These are phyloP conservation scores for Xylaria longipes DNA, from an alignment of 495 filamentous ascomycete genomes.

Conservation along the genomic window DNA sequence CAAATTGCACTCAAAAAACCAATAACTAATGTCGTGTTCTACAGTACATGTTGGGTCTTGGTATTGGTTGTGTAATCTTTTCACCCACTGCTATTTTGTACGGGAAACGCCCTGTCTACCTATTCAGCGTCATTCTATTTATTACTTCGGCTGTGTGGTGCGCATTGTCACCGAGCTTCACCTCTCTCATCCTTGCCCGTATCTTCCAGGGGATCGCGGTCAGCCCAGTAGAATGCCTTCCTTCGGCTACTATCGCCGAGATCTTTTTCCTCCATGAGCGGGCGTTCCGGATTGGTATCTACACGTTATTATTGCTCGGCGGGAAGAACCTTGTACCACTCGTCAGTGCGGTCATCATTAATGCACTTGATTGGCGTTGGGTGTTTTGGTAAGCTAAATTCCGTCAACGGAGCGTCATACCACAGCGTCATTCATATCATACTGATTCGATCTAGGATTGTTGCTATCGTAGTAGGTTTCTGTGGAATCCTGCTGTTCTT, in stretches of 20 bases:
- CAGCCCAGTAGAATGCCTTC: slow-evolving; percentile 91
- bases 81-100: slow-evolving; percentile 91
- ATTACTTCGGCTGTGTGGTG: slow-evolving; percentile 84
- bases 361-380: slow-evolving; percentile 84
- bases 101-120: slow-evolving; percentile 92
- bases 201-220: slow-evolving; percentile 89
- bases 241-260: slow-evolving; percentile 93
- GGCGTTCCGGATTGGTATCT: slow-evolving; percentile 94
- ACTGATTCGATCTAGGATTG: slow-evolving; percentile 61
- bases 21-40: not conserved
- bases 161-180: slow-evolving; percentile 79
- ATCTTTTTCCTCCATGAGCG: slow-evolving; percentile 97
- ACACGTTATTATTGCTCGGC: slow-evolving; percentile 85
- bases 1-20: not conserved
- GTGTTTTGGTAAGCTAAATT: slow-evolving; percentile 74
- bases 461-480: slow-evolving; percentile 82
- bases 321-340: slow-evolving; percentile 94
- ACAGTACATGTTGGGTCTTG: slow-evolving; percentile 89
- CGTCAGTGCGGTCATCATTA: slow-evolving; percentile 85
- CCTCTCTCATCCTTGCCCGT: slow-evolving; percentile 79
- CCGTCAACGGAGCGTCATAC: not conserved
- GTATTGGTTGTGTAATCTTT: slow-evolving; percentile 80
- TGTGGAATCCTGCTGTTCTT: slow-evolving; percentile 79
- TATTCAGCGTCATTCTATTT: slow-evolving; percentile 77
- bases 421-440: not conserved